Conservation (phyloP, 2,329 filamentous ascomycete species). For the Monilinia polystroma region DNA sequence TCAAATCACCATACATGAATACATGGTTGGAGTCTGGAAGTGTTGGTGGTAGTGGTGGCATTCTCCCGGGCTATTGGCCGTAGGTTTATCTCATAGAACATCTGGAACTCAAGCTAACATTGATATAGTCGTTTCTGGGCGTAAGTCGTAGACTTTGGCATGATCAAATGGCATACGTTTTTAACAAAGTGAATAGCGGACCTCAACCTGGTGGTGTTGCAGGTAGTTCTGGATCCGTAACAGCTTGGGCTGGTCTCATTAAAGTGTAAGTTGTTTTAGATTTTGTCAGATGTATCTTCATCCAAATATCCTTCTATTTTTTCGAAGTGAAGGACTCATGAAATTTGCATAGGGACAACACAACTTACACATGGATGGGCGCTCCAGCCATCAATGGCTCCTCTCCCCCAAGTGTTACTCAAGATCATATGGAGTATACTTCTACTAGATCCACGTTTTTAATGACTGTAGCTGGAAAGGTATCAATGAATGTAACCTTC, state of each 20-base stretch:
- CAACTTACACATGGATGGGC: slow-evolving; percentile 67
- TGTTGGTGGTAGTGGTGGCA: slow-evolving; percentile 61
- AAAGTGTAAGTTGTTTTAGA: slow-evolving; percentile 46
- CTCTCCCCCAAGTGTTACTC: slow-evolving; percentile 51
- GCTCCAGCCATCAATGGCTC: slow-evolving; percentile 45
- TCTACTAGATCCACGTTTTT: slow-evolving; percentile 70
- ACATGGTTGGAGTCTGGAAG: slow-evolving; percentile 67
- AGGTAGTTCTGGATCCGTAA: slow-evolving; percentile 50
- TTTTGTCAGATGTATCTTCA: neutral
- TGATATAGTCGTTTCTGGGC: slow-evolving; percentile 36
- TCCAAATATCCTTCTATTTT: too few species aligned
- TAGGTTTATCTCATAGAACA: slow-evolving; percentile 13
- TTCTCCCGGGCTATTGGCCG: slow-evolving; percentile 56
- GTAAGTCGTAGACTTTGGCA: slow-evolving; percentile 25
- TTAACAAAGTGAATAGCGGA: slow-evolving; percentile 26
- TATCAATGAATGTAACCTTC: slow-evolving; percentile 68
- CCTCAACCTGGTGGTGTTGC: slow-evolving; percentile 33
- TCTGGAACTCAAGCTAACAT: slow-evolving; percentile 25
- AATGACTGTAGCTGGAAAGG: slow-evolving; percentile 59
- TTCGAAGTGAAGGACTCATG: neutral
- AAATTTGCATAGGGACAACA: slow-evolving; percentile 48
- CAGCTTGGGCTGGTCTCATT: slow-evolving; percentile 69
- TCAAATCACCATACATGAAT: slow-evolving; percentile 72
- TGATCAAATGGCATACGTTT: neutral
- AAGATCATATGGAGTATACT: slow-evolving; percentile 67